These are phyloP conservation scores for Russula sp. DNA, from an alignment of 768 basidiomycete species.

Conservation along the genomic window DNA sequence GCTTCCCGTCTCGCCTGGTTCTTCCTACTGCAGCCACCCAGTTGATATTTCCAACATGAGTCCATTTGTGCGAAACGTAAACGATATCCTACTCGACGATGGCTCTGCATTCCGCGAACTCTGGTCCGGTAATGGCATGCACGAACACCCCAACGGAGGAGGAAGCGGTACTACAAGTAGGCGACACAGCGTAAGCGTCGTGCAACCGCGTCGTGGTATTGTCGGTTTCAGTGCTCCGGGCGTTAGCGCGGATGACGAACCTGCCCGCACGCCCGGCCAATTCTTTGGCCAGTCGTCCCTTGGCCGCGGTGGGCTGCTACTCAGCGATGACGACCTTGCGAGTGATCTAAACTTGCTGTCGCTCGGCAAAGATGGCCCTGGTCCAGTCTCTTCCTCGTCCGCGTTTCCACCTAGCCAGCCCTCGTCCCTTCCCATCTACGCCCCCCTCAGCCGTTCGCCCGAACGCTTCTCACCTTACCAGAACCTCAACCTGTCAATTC, in stretches of 20 bases:
- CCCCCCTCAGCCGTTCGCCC: conserved; percentile 53
- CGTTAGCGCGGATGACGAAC: conserved; percentile 40
- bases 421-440: conserved; percentile 71
- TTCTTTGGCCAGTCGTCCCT: conserved; percentile 30
- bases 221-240: conserved; percentile 65
- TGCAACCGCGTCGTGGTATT: conserved; percentile 64
- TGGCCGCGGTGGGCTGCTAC: conserved; percentile 51
- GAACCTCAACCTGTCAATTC: conserved; percentile 55
- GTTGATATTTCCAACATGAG: conserved; percentile 71
- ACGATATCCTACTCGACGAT: conserved; percentile 70
- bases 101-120: conserved; percentile 65
- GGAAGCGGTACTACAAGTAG: conserved; percentile 80
- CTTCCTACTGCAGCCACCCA: conserved; percentile 35
- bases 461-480: conserved; percentile 54
- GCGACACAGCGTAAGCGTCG: conserved; percentile 77
- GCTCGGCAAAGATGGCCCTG: conserved; percentile 42
- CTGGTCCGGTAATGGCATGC: conserved; percentile 66
- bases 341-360: conserved; percentile 60
- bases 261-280: conserved; percentile 31
- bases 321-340: conserved; percentile 79
- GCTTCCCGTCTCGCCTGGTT: conserved; percentile 39
- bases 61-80: conserved; percentile 81
- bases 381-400: conserved; percentile 34
- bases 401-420: conserved; percentile 57
- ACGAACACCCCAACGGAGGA: conserved; percentile 55